phyloP scores from a whole-genome alignment of 768 basidiomycete species.

The Rubroboletus satanas region DNA sequence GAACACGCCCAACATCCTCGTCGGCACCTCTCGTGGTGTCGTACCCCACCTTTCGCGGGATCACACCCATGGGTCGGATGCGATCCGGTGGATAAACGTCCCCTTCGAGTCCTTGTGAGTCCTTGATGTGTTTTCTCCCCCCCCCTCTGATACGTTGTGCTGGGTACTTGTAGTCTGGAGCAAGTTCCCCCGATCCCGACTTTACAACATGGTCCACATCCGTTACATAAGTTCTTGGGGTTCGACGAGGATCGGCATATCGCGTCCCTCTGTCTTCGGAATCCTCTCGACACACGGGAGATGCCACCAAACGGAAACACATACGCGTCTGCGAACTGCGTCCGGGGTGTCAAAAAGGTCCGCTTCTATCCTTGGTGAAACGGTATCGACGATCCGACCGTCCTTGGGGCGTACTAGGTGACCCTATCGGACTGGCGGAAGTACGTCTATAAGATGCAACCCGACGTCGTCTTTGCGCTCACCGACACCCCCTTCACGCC shows the following conservation, averaged over 20 bases:
- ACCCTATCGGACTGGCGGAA: slow-evolving; percentile 51
- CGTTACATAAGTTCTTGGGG: slow-evolving; percentile 66
- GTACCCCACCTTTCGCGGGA: slow-evolving; percentile 73
- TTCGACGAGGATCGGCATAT: slow-evolving; percentile 47
- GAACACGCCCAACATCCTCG: slow-evolving; percentile 58
- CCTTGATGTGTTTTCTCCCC: neutral
- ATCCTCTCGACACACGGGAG: slow-evolving; percentile 59
- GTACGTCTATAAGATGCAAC: slow-evolving; percentile 50
- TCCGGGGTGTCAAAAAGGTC: slow-evolving; percentile 73
- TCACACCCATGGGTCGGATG: slow-evolving; percentile 42
- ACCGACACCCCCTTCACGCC: slow-evolving; percentile 64
- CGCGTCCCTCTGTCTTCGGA: slow-evolving; percentile 57
- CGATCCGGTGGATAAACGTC: slow-evolving; percentile 62
- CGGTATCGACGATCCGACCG: neutral
- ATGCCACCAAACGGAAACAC: slow-evolving; percentile 71
- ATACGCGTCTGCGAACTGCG: slow-evolving; percentile 51
- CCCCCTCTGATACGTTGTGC: too few species aligned
- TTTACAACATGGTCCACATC: slow-evolving; percentile 45
- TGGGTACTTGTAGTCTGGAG: slow-evolving; percentile 49
- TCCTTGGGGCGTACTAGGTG: slow-evolving; percentile 39
- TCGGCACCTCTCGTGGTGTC: slow-evolving; percentile 66
- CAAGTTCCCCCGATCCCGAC: slow-evolving; percentile 64
- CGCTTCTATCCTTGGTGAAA: slow-evolving; percentile 3
- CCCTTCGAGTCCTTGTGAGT: slow-evolving; percentile 84
- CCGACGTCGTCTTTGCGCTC: slow-evolving; percentile 70